Percentiles rank a stretch among this genome's conserved stretches.
Conservation (phyloP, 495 filamentous ascomycete species). For the Penicillium silybi region DNA sequence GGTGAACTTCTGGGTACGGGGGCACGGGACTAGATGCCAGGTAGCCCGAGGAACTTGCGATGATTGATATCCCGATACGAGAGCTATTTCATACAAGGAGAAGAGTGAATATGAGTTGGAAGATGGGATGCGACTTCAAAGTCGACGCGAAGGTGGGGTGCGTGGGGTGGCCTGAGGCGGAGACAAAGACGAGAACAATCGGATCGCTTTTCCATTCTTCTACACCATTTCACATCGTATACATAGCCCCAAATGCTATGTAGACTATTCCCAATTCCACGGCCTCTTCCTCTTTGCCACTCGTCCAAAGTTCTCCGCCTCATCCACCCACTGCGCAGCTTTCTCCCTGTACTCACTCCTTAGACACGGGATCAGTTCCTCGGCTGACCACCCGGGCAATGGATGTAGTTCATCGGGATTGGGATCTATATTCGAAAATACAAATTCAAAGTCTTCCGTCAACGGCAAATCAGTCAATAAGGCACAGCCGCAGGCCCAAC, state of each 20-base stretch:
- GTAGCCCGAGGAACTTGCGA: not conserved
- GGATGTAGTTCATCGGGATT: slow-evolving; percentile 23
- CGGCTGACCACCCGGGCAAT: slow-evolving; percentile 18
- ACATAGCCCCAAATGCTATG: not conserved
- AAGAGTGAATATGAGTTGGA: not conserved
- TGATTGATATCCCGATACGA: not conserved
- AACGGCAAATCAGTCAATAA: slow-evolving; percentile 38
- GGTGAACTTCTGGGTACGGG: not conserved
- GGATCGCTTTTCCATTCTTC: slow-evolving; percentile 3
- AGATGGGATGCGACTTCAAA: not conserved
- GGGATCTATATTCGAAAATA: slow-evolving; percentile 31
- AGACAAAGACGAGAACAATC: slow-evolving; percentile 12
- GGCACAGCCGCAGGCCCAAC: slow-evolving; percentile 32
- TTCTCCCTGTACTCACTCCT: slow-evolving; percentile 20
- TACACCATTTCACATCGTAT: not conserved
- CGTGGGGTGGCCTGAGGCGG: slow-evolving; percentile 5
- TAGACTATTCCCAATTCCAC: slow-evolving; percentile 8
- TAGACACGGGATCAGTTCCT: slow-evolving; percentile 20
- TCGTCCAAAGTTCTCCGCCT: slow-evolving; percentile 32
- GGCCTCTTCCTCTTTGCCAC: slow-evolving; percentile 25
- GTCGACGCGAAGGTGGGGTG: slow-evolving; percentile 3
- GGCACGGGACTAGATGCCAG: not conserved
- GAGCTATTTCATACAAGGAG: not conserved
- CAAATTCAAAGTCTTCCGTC: slow-evolving; percentile 27
- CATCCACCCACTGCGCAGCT: slow-evolving; percentile 30